Evolutionary conservation across 2,329 filamentous ascomycete genomes (phyloP).

Genomic region (Colletotrichum sidae): DNA sequence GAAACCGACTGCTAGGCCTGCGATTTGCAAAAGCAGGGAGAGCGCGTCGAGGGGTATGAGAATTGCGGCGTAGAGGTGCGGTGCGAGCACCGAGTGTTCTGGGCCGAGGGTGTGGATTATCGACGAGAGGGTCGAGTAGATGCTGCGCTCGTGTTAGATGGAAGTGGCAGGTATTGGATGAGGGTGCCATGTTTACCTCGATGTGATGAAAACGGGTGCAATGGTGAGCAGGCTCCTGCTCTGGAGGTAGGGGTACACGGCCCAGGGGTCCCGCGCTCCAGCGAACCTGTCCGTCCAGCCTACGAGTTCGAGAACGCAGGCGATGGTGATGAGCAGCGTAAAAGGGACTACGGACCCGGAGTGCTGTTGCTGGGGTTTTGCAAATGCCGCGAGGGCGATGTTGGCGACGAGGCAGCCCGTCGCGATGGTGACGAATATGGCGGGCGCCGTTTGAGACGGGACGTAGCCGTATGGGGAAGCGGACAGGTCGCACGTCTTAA

Average conservation of each 20-base stretch:
- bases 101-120: slow-evolving; percentile 43
- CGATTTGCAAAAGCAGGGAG: slow-evolving; percentile 42
- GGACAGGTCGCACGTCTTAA: slow-evolving; percentile 39
- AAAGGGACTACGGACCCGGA: slow-evolving; percentile 32
- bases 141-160: slow-evolving; percentile 36
- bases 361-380: not conserved
- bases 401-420: slow-evolving; percentile 37
- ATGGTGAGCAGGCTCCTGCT: slow-evolving; percentile 42
- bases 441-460: slow-evolving; percentile 34
- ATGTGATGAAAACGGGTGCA: slow-evolving; percentile 44
- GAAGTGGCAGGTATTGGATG: not conserved
- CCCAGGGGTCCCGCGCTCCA: slow-evolving; percentile 42
- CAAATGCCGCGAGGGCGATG: slow-evolving; percentile 36
- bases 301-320: slow-evolving; percentile 42
- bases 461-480: slow-evolving; percentile 42
- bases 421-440: slow-evolving; percentile 41
- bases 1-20: slow-evolving; percentile 45
- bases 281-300: slow-evolving; percentile 41
- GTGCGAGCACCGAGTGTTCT: slow-evolving; percentile 44
- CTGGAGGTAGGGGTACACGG: slow-evolving; percentile 40
- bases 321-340: slow-evolving; percentile 40
- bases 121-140: slow-evolving; percentile 43
- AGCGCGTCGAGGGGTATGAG: slow-evolving; percentile 43
- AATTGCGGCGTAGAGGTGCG: slow-evolving; percentile 40
- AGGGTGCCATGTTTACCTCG: slow-evolving; percentile 37